Evolutionary conservation across 1,284 basidiomycete genomes (phyloP), one percentile per base, ranked within the genome.

Genomic region (Microbotryum intermedium): DNA sequence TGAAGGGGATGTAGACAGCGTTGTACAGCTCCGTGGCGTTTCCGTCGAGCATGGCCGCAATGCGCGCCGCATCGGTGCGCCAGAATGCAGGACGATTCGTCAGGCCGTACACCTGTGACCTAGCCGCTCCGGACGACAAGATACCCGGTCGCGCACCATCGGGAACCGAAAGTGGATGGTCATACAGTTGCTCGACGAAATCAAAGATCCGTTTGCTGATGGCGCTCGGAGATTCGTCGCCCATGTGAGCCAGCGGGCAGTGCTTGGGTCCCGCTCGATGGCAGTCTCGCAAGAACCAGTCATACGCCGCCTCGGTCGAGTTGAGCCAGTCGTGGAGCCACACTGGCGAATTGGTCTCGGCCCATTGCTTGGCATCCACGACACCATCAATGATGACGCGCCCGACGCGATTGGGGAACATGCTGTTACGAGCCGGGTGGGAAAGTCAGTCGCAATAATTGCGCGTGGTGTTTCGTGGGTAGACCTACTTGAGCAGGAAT

Each of bases 81-180:
- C 72, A 74, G 23, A 50, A 50, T 39, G 16, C 42, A 21, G 71
- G 69, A 3, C 13, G 30, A 43, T 69, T 49, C 45, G 74, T 61
- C 13, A 55, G 42, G 8, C 55, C 30, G 28, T 71, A 55, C 13
- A 73, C 47, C 69, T 6, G 62, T 75, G 74, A 68, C 28, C 74
- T 65, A 2, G 71, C 73, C 47, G 71, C 69, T 6, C 77, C 77
- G 8, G 71, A 71, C 6, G 75, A 77, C 8, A 78, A 66, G n/a
- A 73, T 65, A 0, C 75, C 76, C 1, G 75, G 73, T 3, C 67
- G 62, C 11, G 58, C 53, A 0, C 70, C 73, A 42, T 72, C 61
- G 0, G 74, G 70, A 21, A 55, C 57, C 20, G 75, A 61, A 8
- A 77, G 43, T 0, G 76, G 76, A 3, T 60, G n/a, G 39, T 66